Evolutionary conservation across 2,329 filamentous ascomycete species (phyloP), one percentile per base, ranked within the genome.

Genomic region (Penicillium hesseltinei): DNA sequence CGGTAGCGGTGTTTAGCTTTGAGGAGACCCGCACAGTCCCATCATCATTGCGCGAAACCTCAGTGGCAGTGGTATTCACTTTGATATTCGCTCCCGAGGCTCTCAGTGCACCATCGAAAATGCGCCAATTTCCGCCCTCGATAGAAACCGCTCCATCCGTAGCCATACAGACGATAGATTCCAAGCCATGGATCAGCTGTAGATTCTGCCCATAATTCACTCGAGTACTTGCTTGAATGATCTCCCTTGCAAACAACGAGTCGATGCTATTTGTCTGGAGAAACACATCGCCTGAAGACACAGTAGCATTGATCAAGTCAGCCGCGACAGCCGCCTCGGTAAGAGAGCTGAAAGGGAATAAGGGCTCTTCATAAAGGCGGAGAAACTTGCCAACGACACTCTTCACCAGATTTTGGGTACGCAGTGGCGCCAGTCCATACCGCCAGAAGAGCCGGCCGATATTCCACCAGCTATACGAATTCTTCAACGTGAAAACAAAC

Each of bases 181-280:
- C 91, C 1, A 99, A 77, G 0, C 91, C 94, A 68, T 97, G 92
- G 47, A 97, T 94, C 36, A 86, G 79, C n/a, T 80, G 84, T 13
- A 97, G 75, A 65, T 97, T 97, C 48, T 92, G 91, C 0, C 90
- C 94, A 75, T 97, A 99, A 74, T 97, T 97, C 62, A 97, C 93
- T 21, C 94, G 84, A 0, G 94, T 97, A 56, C 87, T 89, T 2
- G 93, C 91, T 75, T 97, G 93, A 27, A 97, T 85, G 47, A 99
- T 85, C 50, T 99, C 91, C 15, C 84, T 84, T 0, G 87, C 81
- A 71, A 96, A 97, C 0, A 78, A 71, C 0, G 80, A 77, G 25
- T 83, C 80, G 55, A 97, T 86, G 68, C 84, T 83, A 65, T 91
- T 89, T 39, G 83, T 77, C 27, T 79, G 79, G 13, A 97, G 78